Evolutionary conservation across 2,329 filamentous ascomycete genomes (phyloP).

Genomic region (Colletotrichum coccodes): DNA sequence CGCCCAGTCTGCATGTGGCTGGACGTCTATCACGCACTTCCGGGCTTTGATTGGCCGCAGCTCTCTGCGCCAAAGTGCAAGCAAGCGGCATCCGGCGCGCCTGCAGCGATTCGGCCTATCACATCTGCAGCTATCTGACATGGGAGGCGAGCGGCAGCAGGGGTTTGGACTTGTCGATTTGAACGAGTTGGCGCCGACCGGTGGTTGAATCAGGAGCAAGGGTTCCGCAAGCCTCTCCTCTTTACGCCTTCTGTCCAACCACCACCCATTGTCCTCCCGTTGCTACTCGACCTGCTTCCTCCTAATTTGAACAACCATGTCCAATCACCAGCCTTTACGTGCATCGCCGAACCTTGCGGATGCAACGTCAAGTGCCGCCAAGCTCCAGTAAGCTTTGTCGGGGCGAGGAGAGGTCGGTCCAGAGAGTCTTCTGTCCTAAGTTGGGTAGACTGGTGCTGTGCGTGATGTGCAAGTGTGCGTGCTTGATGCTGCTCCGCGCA

Average conservation of each 20-base stretch:
- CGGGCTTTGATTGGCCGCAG: conserved; percentile 50
- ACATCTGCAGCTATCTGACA: conserved; percentile 36
- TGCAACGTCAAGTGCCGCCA: conserved; percentile 40
- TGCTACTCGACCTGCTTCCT: conserved; percentile 30
- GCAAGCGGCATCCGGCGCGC: conserved; percentile 31
- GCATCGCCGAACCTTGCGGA: conserved; percentile 37
- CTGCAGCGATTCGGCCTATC: conserved; percentile 40
- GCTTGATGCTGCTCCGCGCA: conserved; percentile 1
- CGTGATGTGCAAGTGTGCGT: conserved; percentile 10
- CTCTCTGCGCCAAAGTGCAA: conserved; percentile 38
- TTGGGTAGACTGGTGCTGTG: conserved; percentile 1
- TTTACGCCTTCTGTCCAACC: conserved; percentile 29
- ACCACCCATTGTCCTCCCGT: conserved; percentile 43
- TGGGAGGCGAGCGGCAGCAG: conserved; percentile 34
- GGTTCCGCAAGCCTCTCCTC: conserved; percentile 20
- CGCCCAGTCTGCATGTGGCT: conserved; percentile 56
- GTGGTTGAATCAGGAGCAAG: conserved; percentile 22
- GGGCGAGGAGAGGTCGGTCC: neutral
- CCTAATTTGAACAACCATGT: conserved; percentile 19
- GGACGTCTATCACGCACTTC: conserved; percentile 49
- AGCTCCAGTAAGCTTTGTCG: conserved; percentile 29
- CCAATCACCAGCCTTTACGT: conserved; percentile 31
- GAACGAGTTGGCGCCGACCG: conserved; percentile 25
- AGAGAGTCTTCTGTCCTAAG: neutral
- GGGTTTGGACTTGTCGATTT: conserved; percentile 41